Percentiles rank a stretch among this genome's conserved stretches.
Evolutionary conservation across 2,329 filamentous ascomycete species (phyloP).

Genomic region (Xylaria arbuscula): DNA sequence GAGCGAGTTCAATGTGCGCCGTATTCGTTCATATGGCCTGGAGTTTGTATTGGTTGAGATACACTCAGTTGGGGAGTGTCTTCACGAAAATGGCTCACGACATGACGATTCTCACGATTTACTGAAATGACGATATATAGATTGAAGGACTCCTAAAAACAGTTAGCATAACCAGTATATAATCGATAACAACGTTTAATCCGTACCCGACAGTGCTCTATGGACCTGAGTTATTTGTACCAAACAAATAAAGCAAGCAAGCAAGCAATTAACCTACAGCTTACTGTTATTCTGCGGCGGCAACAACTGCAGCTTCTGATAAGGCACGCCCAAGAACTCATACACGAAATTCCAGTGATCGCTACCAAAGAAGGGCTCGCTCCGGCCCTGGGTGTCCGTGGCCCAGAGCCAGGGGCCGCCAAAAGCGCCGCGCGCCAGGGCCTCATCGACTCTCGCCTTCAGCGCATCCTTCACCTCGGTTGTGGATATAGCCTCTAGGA

Average conservation of each 20-base stretch:
- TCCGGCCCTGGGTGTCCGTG: constrained; percentile 67
- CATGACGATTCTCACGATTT: constrained; percentile 29
- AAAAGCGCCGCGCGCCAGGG: constrained; percentile 74
- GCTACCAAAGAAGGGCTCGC: constrained; percentile 81
- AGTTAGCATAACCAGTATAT: constrained; percentile 17
- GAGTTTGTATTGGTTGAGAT: not conserved
- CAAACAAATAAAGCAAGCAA: not conserved
- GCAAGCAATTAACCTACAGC: constrained; percentile 42
- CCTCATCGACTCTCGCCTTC: constrained; percentile 68
- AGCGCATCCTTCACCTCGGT: constrained; percentile 60
- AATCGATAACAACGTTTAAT: constrained; percentile 4
- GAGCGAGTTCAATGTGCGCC: not conserved
- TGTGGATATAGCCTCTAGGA: constrained; percentile 64
- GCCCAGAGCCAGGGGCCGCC: constrained; percentile 83
- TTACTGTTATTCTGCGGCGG: constrained; percentile 50
- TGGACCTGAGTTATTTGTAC: not conserved
- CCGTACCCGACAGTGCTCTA: not conserved
- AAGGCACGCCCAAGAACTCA: constrained; percentile 71
- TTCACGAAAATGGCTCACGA: constrained; percentile 17
- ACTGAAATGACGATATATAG: constrained; percentile 17
- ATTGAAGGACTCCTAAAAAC: constrained; percentile 7
- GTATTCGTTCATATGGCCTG: not conserved
- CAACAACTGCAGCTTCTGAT: constrained; percentile 63
- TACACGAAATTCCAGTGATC: constrained; percentile 79
- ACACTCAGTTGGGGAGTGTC: not conserved